Evolutionary conservation across 768 basidiomycete species (phyloP), one percentile per base, ranked within the genome.

Genomic region (Coprinopsis strossmayeri): DNA sequence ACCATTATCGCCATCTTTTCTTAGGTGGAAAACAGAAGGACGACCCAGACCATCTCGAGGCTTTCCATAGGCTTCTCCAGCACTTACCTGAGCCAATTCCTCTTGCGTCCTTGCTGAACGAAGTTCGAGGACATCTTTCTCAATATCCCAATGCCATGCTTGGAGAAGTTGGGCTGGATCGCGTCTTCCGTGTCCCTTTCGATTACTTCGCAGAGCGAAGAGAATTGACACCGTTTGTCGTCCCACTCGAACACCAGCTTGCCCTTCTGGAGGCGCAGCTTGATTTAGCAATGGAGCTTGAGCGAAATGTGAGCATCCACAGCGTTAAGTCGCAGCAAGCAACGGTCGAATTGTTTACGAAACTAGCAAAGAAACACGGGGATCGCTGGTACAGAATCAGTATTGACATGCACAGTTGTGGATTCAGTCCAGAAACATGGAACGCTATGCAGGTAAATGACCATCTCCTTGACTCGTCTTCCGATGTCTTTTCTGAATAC

Each of bases 91-190:
- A 84, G 7, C 95, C 94, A 0, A 71, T 74, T 10, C 64, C 78
- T 0, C 73, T 95, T 20, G 54, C 58, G 5, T 67, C 78, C n/a
- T 58, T 92, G 27, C 63, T 95, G 15, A 53, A 60, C 7, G 76
- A 80, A 21, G 63, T 97, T 44, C 78, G 81, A 41, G 50, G 54
- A 5, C 77, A 86, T 60, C 73, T 97, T 13, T 53, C 55, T n/a
- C 61, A 62, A 1, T 83, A 83, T 55, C 81, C 87, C 1, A 59
- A 68, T 34, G 84, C 90, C 10, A 87, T 96, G 81, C 69, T 99
- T 1, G 95, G 95, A 34, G 95, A 99, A 67, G 84, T 98, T 4
- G 95, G 95, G 1, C 65, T 99, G 30, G 95, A 99, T 65, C 80
- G 87, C 21, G 70, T 73, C 13, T 87, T 87, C 56, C 82, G 87